Evolutionary conservation across 73 alveolate genomes (phyloP).

Genomic region (Symbiodinium pilosum): DNA sequence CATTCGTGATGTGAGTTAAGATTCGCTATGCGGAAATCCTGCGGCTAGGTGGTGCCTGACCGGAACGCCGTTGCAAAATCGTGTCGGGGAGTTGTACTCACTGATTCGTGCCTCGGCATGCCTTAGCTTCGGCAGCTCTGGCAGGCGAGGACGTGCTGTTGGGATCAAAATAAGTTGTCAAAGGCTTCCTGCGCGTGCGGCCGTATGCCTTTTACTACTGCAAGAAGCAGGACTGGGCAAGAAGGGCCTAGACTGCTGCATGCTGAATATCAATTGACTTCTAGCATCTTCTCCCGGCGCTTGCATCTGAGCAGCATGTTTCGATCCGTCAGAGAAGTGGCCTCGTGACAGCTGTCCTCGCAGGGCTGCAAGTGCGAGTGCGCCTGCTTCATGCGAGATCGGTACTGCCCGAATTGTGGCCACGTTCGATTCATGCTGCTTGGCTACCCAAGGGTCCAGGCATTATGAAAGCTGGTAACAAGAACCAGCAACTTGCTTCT

Average conservation of each 20-base stretch:
- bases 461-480: too few species aligned
- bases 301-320: not conserved
- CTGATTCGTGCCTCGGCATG: constrained; percentile 44
- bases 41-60: constrained; percentile 96
- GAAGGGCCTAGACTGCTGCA: not conserved
- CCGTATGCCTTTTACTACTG: constrained; percentile 95
- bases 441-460: not conserved
- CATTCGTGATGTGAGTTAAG: too few species aligned
- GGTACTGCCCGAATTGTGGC: constrained; percentile 95
- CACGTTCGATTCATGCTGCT: constrained; percentile 69
- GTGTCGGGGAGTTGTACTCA: constrained; percentile 96
- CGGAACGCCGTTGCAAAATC: constrained; percentile 97
- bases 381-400: constrained; percentile 91
- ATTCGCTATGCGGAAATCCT: too few species aligned
- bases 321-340: too few species aligned
- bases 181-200: constrained; percentile 71
- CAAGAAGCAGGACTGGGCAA: constrained; percentile 70
- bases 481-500: too few species aligned
- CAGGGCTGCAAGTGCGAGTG: constrained; percentile 95
- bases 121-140: not conserved
- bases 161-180: not conserved
- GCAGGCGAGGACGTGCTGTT: not conserved
- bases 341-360: too few species aligned
- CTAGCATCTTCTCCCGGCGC: too few species aligned
- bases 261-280: not conserved